Percentiles rank a stretch among this genome's conserved stretches.
Evolutionary conservation across 331 rosid species (phyloP).

Genomic region (Telfairia occidentalis): DNA sequence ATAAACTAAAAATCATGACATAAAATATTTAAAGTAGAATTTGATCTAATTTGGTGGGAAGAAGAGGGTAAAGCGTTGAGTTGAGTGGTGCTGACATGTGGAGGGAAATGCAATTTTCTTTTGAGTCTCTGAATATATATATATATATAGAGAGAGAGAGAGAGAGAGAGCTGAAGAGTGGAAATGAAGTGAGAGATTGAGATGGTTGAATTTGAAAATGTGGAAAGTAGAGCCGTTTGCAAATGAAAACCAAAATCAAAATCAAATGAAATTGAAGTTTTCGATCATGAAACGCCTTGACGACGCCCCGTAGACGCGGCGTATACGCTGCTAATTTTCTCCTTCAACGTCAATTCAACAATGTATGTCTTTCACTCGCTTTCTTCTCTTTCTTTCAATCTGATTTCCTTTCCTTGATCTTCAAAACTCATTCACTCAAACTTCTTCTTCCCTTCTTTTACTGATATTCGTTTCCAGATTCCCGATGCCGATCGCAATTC

Average conservation of each 20-base stretch:
- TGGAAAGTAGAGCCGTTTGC: background rate
- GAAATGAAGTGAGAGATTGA: background rate
- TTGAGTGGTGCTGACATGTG: background rate
- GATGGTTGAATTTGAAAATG: background rate
- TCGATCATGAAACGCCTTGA: background rate
- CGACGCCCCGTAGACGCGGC: background rate
- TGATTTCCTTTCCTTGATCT: background rate
- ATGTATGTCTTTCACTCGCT: background rate
- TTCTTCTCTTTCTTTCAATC: background rate
- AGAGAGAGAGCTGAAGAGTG: background rate
- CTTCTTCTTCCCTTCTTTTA: background rate
- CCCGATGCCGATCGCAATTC: background rate
- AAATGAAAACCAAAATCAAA: background rate
- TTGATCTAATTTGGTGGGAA: background rate
- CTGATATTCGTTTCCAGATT: background rate
- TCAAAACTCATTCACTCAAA: background rate
- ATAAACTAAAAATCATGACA: too few species aligned
- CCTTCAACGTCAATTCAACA: too few species aligned
- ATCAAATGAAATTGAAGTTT: background rate
- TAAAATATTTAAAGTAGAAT: too few species aligned
- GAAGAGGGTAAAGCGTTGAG: background rate
- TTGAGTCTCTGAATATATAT: background rate
- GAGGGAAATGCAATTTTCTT: background rate
- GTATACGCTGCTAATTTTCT: background rate
- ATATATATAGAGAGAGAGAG: background rate